Evolutionary conservation across 2,329 filamentous ascomycete species (phyloP), one percentile per base, ranked within the genome.

Genomic region (Apiospora saccharicola): DNA sequence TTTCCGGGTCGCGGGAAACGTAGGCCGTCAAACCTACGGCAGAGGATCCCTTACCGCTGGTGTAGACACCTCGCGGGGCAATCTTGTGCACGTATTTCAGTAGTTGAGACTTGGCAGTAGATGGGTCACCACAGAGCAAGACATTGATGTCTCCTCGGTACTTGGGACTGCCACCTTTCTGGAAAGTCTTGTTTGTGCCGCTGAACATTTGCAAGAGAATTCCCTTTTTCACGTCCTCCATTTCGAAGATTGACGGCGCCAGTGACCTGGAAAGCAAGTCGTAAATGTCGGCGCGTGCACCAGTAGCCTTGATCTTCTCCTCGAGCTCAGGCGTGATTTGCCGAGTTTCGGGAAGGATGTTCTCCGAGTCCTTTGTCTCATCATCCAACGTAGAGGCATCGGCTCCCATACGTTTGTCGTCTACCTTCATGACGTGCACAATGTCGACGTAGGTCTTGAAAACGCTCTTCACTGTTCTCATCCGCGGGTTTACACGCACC

Each of bases 391-490:
- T 99, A 0, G 95, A 95, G 1, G 91, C 88, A 79, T 99, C 96
- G 68, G 95, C 93, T 46, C 96, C 96, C 87, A 99, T 91, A 71
- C 96, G 92, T 83, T 95, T 96, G 84, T 95, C 96, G 83, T 99
- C 96, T 2, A 97, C 93, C 82, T 99, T 99, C 80, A 98, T 95
- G 53, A 98, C 93, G 79, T 99, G 96, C 67, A 98, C 85, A 67
- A 96, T 94, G 82, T 99, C 96, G 70, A 99, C 92, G 76, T 98
- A 99, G 0, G 96, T 99, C 87, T 98, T 99, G 89, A 98, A 98
- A 51, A 99, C 91, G 75, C 94, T 94, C 87, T 98, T 98, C 79
- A 98, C 91, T 0, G 94, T 93, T 74, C 96, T 89, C 84, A 98
- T 95, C 26, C 95, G 92, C 30, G 96, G 96, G 80, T 98, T 99